Conservation (phyloP, 192 early-diverging fungal species). For the Lobosporangium transversale region DNA sequence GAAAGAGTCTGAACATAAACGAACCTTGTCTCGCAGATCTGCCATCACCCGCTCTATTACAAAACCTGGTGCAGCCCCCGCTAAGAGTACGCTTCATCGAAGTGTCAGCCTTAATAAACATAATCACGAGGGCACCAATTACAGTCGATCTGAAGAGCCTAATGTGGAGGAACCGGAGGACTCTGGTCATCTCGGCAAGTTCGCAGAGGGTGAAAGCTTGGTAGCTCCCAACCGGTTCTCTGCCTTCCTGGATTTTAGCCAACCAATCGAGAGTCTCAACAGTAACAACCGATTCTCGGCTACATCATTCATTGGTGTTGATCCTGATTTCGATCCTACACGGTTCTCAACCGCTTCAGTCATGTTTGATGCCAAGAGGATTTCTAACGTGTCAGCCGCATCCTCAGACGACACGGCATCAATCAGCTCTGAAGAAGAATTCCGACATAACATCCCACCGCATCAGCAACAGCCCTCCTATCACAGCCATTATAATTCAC, state of each 20-base stretch:
- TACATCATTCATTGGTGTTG: constrained; percentile 1
- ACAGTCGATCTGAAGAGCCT: constrained; percentile 18
- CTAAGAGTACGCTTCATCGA: constrained; percentile 35
- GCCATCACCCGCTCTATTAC: constrained; percentile 8
- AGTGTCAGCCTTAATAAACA: constrained; percentile 46
- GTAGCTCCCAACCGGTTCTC: constrained; percentile 41
- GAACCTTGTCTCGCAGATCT: constrained; percentile 9
- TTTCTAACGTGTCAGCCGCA: constrained; percentile 19
- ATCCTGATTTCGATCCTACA: constrained; percentile 26
- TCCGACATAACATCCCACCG: constrained; percentile 23
- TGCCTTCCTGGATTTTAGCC: constrained; percentile 31
- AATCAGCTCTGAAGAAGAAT: constrained; percentile 29
- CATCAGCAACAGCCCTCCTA: constrained; percentile 47
- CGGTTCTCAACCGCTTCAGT: constrained; percentile 32
- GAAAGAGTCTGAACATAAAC: constrained; percentile 8
- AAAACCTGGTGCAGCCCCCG: constrained; percentile 3
- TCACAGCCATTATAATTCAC: constrained; percentile 36
- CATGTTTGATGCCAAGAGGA: constrained; percentile 48
- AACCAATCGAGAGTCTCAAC: neutral
- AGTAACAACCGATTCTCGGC: constrained; percentile 27
- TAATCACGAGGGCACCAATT: neutral
- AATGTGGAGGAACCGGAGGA: constrained; percentile 17
- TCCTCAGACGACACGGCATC: constrained; percentile 31
- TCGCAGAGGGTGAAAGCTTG: constrained; percentile 33
- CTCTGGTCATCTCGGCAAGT: neutral